Base-by-base conservation (phyloP, 352 stramenopile genomes). In the Pythium diclinum region DNA sequence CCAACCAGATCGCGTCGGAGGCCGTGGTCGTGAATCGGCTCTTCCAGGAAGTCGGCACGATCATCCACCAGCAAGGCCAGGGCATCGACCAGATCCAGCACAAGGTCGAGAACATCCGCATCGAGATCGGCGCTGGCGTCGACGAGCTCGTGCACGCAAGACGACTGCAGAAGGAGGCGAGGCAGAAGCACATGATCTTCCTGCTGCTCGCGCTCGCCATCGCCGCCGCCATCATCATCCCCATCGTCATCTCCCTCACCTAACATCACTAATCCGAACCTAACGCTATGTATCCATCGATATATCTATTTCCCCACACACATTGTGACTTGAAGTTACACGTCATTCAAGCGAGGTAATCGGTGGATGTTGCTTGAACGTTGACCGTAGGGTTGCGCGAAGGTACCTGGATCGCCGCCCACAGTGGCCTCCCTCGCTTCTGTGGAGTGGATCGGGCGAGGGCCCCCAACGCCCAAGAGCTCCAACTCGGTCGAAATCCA, bases 91-190 rank as follows among this genome's bases (percentile, higher is more conserved):
- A 87, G 62, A 92, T 94, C 69, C 76, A 81, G 57, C 69, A 66
- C 60, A 91, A 93, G 57, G 79, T 93, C 13, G 85, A 91, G 52
- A 71, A 71, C 9, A 82, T 93, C 16, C 73, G 77, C 30, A 75
- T 94, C 25, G 78, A 89, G 69, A 94, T 94, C 67, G 81, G 83
- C 55, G 74, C 74, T 28, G 79, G 81, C 38, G 78, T 94, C n/a
- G 71, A 88, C 58, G 83, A 90, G 60, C 65, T 91, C 33, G 67
- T 82, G 60, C 79, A 89, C 49, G 83, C 85, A 47, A 74, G 74
- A 0, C 75, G 79, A 28, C 57, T 94, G 30, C 81, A 91, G 56
- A 68, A 69, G 11, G 81, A 92, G 59, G 81, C 79, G 2, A 65
- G 79, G 4, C 77, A 90, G 34, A 93, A 93, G 65, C 76, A 89